Conservation (phyloP, 1,284 basidiomycete species). For the Tausonia pullulans region DNA sequence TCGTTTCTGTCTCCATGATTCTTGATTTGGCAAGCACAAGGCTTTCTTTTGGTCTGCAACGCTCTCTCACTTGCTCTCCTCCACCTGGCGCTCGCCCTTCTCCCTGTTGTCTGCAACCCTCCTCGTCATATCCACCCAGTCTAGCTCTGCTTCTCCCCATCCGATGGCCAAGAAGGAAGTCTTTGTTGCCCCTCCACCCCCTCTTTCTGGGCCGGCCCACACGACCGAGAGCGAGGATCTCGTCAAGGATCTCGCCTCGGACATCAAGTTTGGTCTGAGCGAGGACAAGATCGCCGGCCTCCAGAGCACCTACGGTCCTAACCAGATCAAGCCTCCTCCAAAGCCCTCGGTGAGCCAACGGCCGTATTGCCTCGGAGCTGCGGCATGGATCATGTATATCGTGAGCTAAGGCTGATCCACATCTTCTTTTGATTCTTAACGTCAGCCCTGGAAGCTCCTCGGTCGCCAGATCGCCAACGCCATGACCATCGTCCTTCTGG, state of each 20-base stretch:
- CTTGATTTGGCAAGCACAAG: too few species aligned
- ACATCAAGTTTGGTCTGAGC: constrained; percentile 27
- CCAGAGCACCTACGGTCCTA: constrained; percentile 31
- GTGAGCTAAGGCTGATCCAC: too few species aligned
- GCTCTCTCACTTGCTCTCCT: neutral
- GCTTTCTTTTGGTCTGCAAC: neutral
- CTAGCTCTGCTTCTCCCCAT: neutral
- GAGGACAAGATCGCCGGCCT: constrained; percentile 24
- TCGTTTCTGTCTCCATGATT: too few species aligned
- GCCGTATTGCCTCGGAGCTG: constrained; percentile 15
- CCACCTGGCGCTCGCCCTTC: neutral
- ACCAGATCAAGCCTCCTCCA: constrained; percentile 34
- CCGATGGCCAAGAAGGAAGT: neutral
- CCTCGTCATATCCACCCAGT: neutral
- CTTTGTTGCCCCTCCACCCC: constrained; percentile 1
- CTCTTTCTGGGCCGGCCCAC: constrained; percentile 22
- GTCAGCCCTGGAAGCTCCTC: constrained; percentile 24
- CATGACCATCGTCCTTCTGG: constrained; percentile 33
- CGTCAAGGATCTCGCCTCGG: constrained; percentile 28
- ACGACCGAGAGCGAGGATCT: constrained; percentile 27
- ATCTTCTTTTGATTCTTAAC: neutral
- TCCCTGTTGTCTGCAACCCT: neutral
- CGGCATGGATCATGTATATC: neutral
- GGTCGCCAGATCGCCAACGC: constrained; percentile 34
- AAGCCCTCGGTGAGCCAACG: constrained; percentile 25